Base-by-base conservation (phyloP, 805 yeast genomes). In the Candida sonorensis region DNA sequence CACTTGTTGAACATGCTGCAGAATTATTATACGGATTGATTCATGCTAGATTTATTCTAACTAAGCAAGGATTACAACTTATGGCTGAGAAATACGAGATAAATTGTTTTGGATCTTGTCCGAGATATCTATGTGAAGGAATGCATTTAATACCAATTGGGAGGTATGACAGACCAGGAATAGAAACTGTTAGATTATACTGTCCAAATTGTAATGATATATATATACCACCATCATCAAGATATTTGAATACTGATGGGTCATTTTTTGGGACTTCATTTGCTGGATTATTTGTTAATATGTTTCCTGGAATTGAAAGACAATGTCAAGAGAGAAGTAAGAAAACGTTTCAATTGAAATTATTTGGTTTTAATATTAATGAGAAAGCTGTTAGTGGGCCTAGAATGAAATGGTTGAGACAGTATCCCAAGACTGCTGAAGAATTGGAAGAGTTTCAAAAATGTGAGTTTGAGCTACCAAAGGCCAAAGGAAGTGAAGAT, bases 181-280 rank as follows among this genome's bases (percentile, higher is more conserved):
- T 76, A 44, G 95, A 87, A 56, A 85, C 97, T 0, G 95, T 92
- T 27, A 63, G 97, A 44, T 68, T 92, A 29, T 92, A 80, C 56
- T 92, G 98, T 61, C 97, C 98, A 2, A 79, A 90, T 53, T 92
- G 98, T 60, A 76, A 80, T 51, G 98, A 92, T 51, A 68, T 90
- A 25, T 92, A 92, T 57, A 61, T 86, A 31, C 97, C 97, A 2
- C 76, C 81, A 35, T 79, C 87, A 35, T 77, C 88, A n/a, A 68
- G 95, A 40, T 88, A 84, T 57, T 63, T 83, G 36, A 84, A 85
- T 51, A 75, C 92, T 26, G 98, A 92, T 58, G 98, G 98, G 5
- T 96, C 97, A 1, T 92, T 81, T 50, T 92, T 94, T 64, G 97
- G 98, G 5, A 86, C 97, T 0, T 79, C 94, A 22, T 92, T 92